Percentiles rank a stretch among this genome's conserved stretches.
phyloP scores from a whole-genome alignment of 2,329 filamentous ascomycete genomes.

The Epichloe brachyelytri region DNA sequence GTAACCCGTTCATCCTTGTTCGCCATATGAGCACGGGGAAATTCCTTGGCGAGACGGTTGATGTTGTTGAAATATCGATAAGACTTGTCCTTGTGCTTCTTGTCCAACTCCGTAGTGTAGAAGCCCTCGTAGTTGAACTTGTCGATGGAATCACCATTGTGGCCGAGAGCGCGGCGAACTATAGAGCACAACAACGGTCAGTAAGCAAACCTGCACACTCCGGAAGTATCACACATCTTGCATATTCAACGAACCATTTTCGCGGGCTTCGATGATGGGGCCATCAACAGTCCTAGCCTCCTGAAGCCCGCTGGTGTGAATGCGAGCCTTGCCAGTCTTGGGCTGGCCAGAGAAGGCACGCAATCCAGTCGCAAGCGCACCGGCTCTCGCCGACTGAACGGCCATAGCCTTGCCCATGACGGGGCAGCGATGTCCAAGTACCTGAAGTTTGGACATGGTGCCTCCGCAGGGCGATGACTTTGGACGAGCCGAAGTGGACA shows the following conservation, averaged over 20 bases:
- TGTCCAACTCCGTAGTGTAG: conserved; percentile 79
- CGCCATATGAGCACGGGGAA: conserved; percentile 86
- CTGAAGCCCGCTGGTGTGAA: conserved; percentile 70
- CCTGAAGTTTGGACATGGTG: conserved; percentile 93
- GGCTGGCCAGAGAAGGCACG: conserved; percentile 37
- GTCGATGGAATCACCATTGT: conserved; percentile 16
- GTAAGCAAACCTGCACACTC: neutral
- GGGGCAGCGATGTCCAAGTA: conserved; percentile 86
- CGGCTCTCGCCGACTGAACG: conserved; percentile 56
- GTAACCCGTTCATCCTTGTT: conserved; percentile 75
- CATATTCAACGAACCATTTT: conserved; percentile 32
- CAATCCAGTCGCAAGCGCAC: conserved; percentile 34
- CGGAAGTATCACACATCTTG: neutral
- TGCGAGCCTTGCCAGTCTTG: conserved; percentile 50
- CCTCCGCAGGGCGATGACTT: conserved; percentile 67
- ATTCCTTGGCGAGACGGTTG: conserved; percentile 92
- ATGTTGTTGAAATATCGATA: conserved; percentile 99
- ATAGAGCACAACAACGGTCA: neutral
- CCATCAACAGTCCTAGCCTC: conserved; percentile 67
- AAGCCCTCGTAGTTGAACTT: conserved; percentile 88
- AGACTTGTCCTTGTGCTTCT: conserved; percentile 99
- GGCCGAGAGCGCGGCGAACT: conserved; percentile 2
- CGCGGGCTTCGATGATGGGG: conserved; percentile 31
- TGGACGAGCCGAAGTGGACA: conserved; percentile 61
- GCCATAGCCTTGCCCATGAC: conserved; percentile 98